Evolutionary conservation across 371 early-diverging fungal species (phyloP).

Genomic region (Dinochytrium kinnereticum): DNA sequence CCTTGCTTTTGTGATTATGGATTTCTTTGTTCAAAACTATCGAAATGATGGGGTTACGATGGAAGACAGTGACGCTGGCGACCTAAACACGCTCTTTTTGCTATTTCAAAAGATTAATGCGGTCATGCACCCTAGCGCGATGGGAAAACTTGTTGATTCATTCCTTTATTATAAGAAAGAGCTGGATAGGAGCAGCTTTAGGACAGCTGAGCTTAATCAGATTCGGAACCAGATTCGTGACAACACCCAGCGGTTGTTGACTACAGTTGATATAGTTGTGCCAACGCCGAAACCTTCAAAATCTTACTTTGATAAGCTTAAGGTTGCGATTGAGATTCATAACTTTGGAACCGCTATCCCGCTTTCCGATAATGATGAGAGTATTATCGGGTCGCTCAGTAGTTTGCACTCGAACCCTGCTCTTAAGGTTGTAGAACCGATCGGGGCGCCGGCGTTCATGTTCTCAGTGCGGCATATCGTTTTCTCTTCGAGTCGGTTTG

Average conservation of each 20-base stretch:
- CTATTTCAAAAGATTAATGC: constrained; percentile 68
- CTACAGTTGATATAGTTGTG: constrained; percentile 63
- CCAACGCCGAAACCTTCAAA: constrained; percentile 44
- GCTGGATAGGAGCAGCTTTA: constrained; percentile 54
- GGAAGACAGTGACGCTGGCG: constrained; percentile 15
- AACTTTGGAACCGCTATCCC: constrained; percentile 75
- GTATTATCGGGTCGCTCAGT: constrained; percentile 20
- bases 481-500: constrained; percentile 65
- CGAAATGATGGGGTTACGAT: constrained; percentile 7
- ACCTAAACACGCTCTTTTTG: constrained; percentile 59
- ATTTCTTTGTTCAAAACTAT: constrained; percentile 69
- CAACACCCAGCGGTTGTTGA: constrained; percentile 71
- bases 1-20: constrained; percentile 73
- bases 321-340: constrained; percentile 58
- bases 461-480: constrained; percentile 64
- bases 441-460: constrained; percentile 59
- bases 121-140: constrained; percentile 78
- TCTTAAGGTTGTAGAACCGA: background rate
- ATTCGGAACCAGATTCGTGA: constrained; percentile 50
- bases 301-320: constrained; percentile 63
- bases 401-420: constrained; percentile 12
- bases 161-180: constrained; percentile 73
- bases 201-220: constrained; percentile 66
- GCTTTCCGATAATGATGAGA: constrained; percentile 56
- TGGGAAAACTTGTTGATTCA: constrained; percentile 72